Base-by-base conservation (phyloP, 139 green algal genomes). In the Medakamo hakoo region DNA sequence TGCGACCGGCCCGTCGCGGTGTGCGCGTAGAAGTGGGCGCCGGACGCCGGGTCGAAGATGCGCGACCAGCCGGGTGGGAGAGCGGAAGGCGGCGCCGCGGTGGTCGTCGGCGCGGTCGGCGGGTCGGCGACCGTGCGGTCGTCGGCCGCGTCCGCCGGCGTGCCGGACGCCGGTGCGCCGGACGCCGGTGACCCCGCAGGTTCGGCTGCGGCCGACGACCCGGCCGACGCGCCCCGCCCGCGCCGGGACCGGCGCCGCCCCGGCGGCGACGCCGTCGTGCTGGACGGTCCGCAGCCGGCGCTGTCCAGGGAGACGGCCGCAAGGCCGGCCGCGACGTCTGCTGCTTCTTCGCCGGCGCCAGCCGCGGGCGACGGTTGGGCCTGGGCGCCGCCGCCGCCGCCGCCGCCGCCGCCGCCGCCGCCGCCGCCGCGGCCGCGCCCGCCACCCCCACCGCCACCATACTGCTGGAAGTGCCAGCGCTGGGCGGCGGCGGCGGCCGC, bases 1-100 rank as follows among this genome's bases (percentile, higher is more conserved):
- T 94, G 86, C 59, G 79, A 92, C 30, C 82, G 77, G 4, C 87
- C 87, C 0, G 86, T 95, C 63, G 74, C 56, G 5, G 74, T 78
- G 80, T 96, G 95, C 78, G 95, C 95, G 72, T 93, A 97, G 69
- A 96, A 97, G 4, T 78, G 76, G 1, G 85, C 71, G 27, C 78
- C 79, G 65, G 92, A 73, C 58, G 82, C 79, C 59, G 93, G 82
- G 48, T 82, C 77, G 63, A 86, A 74, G 21, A 73, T 83, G 66
- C 82, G 76, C 84, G 81, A 93, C 24, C 68, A 49, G 20, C 66
- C 66, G 58, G 48, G n/a, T n/a, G n/a, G n/a, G n/a, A n/a, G n/a
- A 26, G n/a, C 48, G 24, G 48, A 40, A 40, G 58, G 55, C 3
- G 49, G 24, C 24, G 52, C 63, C 5, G 26, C 30, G 16, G 52